Conservation (phyloP, 495 filamentous ascomycete species). For the Penicillium soppii region DNA sequence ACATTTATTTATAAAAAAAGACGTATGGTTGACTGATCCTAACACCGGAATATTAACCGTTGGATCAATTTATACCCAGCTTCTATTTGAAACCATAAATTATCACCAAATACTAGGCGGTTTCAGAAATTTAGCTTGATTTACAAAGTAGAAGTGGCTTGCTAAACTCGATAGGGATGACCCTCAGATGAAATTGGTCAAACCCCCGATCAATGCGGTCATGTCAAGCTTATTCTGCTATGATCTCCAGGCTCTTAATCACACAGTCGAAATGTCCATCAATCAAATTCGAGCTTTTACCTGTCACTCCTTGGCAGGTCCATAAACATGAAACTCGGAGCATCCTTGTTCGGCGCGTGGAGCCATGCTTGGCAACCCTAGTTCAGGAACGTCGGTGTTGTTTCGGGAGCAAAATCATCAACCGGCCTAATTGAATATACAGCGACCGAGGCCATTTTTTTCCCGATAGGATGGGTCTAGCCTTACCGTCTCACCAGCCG, state of each 20-base stretch:
- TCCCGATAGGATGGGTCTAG: not conserved
- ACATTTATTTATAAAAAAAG: no score
- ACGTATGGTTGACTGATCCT: no score
- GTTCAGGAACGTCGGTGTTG: conserved; percentile 16
- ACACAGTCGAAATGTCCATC: not conserved
- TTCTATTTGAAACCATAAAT: not conserved
- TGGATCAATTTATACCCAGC: not conserved
- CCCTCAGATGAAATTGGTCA: not conserved
- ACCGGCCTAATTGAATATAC: not conserved
- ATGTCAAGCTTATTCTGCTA: not conserved
- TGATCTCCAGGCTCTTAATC: conserved; percentile 4
- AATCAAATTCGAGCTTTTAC: not conserved
- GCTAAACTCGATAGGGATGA: not conserved
- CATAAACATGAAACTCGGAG: conserved; percentile 24
- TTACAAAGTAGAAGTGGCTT: not conserved
- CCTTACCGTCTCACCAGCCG: conserved; percentile 14
- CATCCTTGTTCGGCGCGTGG: conserved; percentile 26
- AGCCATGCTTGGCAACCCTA: conserved; percentile 21
- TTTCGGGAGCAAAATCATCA: conserved; percentile 3
- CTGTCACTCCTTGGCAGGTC: not conserved
- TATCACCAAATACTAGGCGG: not conserved
- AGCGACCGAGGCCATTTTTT: not conserved
- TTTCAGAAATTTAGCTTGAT: not conserved
- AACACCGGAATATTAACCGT: not conserved
- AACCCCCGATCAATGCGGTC: not conserved